A percentile compares a stretch with the other conserved stretches of the same genome.
phyloP scores from a whole-genome alignment of 2,329 filamentous ascomycete species.

The Madurella mycetomatis region DNA sequence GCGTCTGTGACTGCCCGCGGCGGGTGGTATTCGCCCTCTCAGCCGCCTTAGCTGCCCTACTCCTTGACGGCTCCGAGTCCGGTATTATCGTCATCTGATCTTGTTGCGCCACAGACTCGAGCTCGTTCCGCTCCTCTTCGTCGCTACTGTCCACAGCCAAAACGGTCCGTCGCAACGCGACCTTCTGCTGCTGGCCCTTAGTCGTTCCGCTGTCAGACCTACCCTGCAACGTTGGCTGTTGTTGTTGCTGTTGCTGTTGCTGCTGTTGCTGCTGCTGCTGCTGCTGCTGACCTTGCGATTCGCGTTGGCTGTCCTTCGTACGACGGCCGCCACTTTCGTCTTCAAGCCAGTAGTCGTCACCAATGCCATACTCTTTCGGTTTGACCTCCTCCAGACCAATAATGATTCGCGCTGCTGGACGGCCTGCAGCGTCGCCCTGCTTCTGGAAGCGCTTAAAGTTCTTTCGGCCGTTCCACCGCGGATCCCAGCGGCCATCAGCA shows the following conservation, averaged over 20 bases:
- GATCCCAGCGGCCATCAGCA: slow-evolving; percentile 67
- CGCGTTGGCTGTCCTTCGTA: slow-evolving; percentile 22
- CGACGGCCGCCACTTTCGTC: slow-evolving; percentile 34
- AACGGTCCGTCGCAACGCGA: slow-evolving; percentile 16
- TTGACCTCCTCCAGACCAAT: slow-evolving; percentile 68
- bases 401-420: slow-evolving; percentile 51
- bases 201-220: slow-evolving; percentile 21
- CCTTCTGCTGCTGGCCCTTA: slow-evolving; percentile 24
- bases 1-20: slow-evolving; percentile 22
- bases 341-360: slow-evolving; percentile 72
- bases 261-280: slow-evolving; percentile 6
- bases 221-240: background rate
- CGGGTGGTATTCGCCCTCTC: slow-evolving; percentile 26
- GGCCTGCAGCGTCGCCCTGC: slow-evolving; percentile 46
- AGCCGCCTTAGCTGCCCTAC: slow-evolving; percentile 32
- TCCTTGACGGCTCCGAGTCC: slow-evolving; percentile 28
- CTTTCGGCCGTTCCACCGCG: slow-evolving; percentile 86
- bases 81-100: slow-evolving; percentile 18
- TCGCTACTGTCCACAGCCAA: slow-evolving; percentile 37
- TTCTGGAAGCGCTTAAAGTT: slow-evolving; percentile 89
- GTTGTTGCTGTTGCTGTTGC: slow-evolving; percentile 5
- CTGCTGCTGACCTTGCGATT: slow-evolving; percentile 17
- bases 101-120: slow-evolving; percentile 4
- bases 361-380: slow-evolving; percentile 67
- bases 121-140: slow-evolving; percentile 25